Percentiles rank a stretch among this genome's conserved stretches.
Evolutionary conservation across 345 rosid genomes (phyloP).

Genomic region (Acer campestre): DNA sequence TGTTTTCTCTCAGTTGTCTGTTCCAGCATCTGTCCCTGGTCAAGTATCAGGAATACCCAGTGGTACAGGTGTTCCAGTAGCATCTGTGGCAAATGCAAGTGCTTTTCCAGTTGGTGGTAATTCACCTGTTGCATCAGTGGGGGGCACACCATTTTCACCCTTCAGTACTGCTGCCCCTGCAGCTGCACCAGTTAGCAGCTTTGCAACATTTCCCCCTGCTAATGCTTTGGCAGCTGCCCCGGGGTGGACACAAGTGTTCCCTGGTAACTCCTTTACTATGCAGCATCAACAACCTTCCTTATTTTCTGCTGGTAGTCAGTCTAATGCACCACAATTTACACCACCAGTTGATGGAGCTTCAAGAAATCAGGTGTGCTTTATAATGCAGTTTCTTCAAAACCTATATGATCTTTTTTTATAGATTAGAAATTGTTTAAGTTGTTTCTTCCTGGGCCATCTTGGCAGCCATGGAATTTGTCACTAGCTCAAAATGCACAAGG

Average conservation of each 20-base stretch:
- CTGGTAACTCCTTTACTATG: slow-evolving; percentile 32
- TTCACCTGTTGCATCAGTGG: slow-evolving; percentile 30
- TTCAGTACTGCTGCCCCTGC: slow-evolving; percentile 30
- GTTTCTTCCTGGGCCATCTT: slow-evolving; percentile 24
- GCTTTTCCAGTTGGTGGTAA: slow-evolving; percentile 30
- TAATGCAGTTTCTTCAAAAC: slow-evolving; percentile 12
- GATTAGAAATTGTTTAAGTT: slow-evolving; percentile 15
- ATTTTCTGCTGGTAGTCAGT: slow-evolving; percentile 46
- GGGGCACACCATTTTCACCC: slow-evolving; percentile 27
- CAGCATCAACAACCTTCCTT: slow-evolving; percentile 55
- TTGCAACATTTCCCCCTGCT: slow-evolving; percentile 35
- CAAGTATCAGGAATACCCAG: slow-evolving; percentile 40
- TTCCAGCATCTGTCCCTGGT: slow-evolving; percentile 53
- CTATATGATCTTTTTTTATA: slow-evolving; percentile 5
- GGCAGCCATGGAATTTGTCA: slow-evolving; percentile 59
- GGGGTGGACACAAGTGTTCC: slow-evolving; percentile 33
- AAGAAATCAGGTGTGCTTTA: slow-evolving; percentile 57
- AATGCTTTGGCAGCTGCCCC: slow-evolving; percentile 36
- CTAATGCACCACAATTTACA: slow-evolving; percentile 45
- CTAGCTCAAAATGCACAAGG: slow-evolving; percentile 47
- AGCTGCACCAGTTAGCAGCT: slow-evolving; percentile 30
- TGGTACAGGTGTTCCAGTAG: slow-evolving; percentile 31
- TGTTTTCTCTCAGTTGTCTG: slow-evolving; percentile 71
- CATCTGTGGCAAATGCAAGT: slow-evolving; percentile 32
- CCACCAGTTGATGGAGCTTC: slow-evolving; percentile 47